These are phyloP conservation scores for Dothideomycetes sp. DNA, from an alignment of 2,329 filamentous ascomycete genomes.

Conservation along the genomic window DNA sequence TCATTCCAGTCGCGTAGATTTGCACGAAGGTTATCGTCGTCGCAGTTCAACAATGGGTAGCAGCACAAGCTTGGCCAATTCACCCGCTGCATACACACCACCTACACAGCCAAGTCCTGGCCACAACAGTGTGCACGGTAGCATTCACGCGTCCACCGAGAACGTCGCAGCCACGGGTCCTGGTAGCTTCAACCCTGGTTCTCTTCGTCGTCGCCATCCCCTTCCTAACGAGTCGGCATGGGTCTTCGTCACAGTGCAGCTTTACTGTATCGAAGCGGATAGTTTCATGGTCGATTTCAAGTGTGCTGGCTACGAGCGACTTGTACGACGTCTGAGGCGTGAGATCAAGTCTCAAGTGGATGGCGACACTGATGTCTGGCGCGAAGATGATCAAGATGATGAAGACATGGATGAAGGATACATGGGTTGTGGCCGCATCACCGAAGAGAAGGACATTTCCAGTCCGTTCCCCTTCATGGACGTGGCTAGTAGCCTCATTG, in stretches of 20 bases:
- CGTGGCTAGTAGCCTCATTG: slow-evolving; percentile 82
- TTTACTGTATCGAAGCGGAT: slow-evolving; percentile 85
- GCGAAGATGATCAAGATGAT: slow-evolving; percentile 24
- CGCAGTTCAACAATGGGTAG: slow-evolving; percentile 22
- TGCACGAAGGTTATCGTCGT: slow-evolving; percentile 22
- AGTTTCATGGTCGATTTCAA: slow-evolving; percentile 98
- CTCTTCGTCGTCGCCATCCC: slow-evolving; percentile 20
- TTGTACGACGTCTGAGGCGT: slow-evolving; percentile 42
- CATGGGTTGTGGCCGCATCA: slow-evolving; percentile 40
- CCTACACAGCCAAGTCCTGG: slow-evolving; percentile 2
- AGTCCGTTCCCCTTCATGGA: slow-evolving; percentile 95
- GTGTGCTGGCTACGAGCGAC: slow-evolving; percentile 92
- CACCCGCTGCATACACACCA: slow-evolving; percentile 7
- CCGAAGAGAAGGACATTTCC: slow-evolving; percentile 87
- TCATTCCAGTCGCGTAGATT: slow-evolving; percentile 40
- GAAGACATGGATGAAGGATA: slow-evolving; percentile 31
- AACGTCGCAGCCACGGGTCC: slow-evolving; percentile 21
- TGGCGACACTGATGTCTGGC: slow-evolving; percentile 27
- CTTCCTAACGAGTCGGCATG: slow-evolving; percentile 62
- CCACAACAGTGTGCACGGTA: slow-evolving; percentile 16
- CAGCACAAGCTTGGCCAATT: slow-evolving; percentile 13
- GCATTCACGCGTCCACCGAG: slow-evolving; percentile 20
- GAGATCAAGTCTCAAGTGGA: slow-evolving; percentile 21
- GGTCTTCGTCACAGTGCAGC: slow-evolving; percentile 90
- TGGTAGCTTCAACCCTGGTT: slow-evolving; percentile 5